phyloP scores from a whole-genome alignment of 2,329 filamentous ascomycete species.

The Nothophoma quercina region DNA sequence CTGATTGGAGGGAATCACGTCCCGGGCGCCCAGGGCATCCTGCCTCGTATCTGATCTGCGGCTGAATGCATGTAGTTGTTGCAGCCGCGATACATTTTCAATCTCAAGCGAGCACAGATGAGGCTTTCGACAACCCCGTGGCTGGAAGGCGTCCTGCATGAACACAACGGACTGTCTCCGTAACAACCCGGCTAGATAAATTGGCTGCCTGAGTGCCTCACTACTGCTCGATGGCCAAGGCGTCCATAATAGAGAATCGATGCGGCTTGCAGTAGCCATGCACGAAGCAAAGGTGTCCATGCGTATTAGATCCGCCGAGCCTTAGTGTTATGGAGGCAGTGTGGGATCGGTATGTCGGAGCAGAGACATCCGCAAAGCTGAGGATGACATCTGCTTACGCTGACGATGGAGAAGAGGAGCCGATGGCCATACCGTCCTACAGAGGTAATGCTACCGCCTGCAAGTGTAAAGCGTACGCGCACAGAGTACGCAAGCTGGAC shows the following conservation, averaged over 20 bases:
- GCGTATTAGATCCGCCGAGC: conserved; percentile 9
- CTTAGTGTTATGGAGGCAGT: conserved; percentile 6
- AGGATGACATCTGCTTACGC: conserved; percentile 6
- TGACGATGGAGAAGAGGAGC: conserved; percentile 23
- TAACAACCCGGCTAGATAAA: background rate
- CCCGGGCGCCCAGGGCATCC: background rate
- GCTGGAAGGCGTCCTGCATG: conserved; percentile 7
- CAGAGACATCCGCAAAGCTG: conserved; percentile 1
- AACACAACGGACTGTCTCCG: background rate
- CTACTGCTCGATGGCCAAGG: conserved; percentile 18
- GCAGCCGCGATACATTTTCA: conserved; percentile 4
- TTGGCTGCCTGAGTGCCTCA: conserved; percentile 10
- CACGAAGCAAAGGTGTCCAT: conserved; percentile 10
- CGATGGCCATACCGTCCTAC: conserved; percentile 8
- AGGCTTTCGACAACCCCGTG: conserved; percentile 5
- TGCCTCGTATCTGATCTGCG: conserved; percentile 13
- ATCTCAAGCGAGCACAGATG: conserved; percentile 1
- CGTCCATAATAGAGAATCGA: background rate
- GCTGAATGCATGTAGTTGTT: conserved; percentile 14
- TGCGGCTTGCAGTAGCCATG: conserved; percentile 12
- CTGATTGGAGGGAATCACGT: conserved; percentile 8
- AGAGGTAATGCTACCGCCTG: conserved; percentile 6
- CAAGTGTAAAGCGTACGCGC: conserved; percentile 5
- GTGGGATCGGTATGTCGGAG: conserved; percentile 18
- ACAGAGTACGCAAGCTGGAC: conserved; percentile 17